Evolutionary conservation across 2,329 filamentous ascomycete species (phyloP).

Genomic region (Curvularia spicifera): DNA sequence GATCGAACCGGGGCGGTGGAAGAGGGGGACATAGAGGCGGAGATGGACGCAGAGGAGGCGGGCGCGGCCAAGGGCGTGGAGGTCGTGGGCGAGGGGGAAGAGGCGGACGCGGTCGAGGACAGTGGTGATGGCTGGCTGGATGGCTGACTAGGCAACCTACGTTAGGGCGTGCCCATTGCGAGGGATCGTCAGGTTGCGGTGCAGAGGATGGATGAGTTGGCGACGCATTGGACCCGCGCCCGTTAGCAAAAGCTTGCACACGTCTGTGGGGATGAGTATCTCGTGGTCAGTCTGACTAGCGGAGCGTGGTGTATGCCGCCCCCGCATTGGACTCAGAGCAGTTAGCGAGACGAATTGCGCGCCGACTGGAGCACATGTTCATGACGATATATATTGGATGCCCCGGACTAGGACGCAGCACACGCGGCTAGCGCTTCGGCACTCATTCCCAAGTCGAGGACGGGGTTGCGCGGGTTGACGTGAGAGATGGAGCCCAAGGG

Average conservation of each 20-base stretch:
- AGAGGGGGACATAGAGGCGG: conserved; percentile 39
- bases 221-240: neutral
- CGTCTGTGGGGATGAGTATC: conserved; percentile 1
- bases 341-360: neutral
- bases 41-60: conserved; percentile 38
- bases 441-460: conserved; percentile 6
- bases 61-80: conserved; percentile 12
- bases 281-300: neutral
- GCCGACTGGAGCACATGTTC: conserved; percentile 2
- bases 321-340: neutral
- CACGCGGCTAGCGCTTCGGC: conserved; percentile 29
- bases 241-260: neutral
- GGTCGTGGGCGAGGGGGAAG: conserved; percentile 20
- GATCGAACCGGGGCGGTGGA: conserved; percentile 35
- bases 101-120: conserved; percentile 36
- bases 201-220: conserved; percentile 1
- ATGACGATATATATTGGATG: conserved; percentile 18
- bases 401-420: conserved; percentile 15
- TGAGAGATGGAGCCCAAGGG: conserved; percentile 27
- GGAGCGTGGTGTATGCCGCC: neutral
- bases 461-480: conserved; percentile 13
- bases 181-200: neutral
- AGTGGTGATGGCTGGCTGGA: conserved; percentile 25
- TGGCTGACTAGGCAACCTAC: neutral
- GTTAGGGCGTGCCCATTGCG: neutral